Evolutionary conservation across 2,329 filamentous ascomycete genomes (phyloP), one percentile per base, ranked within the genome.

Genomic region (Ascochyta pisi): DNA sequence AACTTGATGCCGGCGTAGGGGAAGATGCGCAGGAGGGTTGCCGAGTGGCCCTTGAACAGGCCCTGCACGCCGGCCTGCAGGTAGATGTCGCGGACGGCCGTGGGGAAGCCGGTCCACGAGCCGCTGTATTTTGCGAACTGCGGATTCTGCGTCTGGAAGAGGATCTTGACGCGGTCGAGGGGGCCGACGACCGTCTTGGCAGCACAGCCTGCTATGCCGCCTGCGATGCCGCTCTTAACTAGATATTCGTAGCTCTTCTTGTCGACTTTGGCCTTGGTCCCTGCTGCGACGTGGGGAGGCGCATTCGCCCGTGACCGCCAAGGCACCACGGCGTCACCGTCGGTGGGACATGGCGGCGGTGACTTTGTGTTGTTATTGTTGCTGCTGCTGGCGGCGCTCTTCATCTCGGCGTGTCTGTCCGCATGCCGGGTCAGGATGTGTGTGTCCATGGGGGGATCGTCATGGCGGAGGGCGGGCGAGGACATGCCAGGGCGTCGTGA

Each of bases 1-100:
- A 99, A 99, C 73, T 99, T 99, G 77, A 98, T 96, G 41, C 91
- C 94, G 15, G 94, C 95, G 75, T 99, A 99, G 6, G 95, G 95
- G 68, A 98, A 99, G 61, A 99, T 96, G 62, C 95, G 89, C 48
- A 98, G 83, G 3, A 99, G 81, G 0, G 95, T 99, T 3, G 93
- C 95, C 4, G 92, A 97, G 75, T 99, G 95, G 6, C 95, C 95
- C 48, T 95, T 89, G 78, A 92, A 99, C 6, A 99, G 83, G 1
- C 95, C 95, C 10, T 82, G 74, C 2, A 84, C 63, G 34, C 95
- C 95, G 60, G 96, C 90, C 41, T 86, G 81, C 23, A 76, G 79
- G 67, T 95, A 91, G 61, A 99, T 98, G 67, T 93, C 90, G 64
- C 85, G 84, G 76, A 98, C 89, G 24, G 95, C 93, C 16, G 84